Evolutionary conservation across 257 asterid species (phyloP).

Genomic region (Petrea volubilis): DNA sequence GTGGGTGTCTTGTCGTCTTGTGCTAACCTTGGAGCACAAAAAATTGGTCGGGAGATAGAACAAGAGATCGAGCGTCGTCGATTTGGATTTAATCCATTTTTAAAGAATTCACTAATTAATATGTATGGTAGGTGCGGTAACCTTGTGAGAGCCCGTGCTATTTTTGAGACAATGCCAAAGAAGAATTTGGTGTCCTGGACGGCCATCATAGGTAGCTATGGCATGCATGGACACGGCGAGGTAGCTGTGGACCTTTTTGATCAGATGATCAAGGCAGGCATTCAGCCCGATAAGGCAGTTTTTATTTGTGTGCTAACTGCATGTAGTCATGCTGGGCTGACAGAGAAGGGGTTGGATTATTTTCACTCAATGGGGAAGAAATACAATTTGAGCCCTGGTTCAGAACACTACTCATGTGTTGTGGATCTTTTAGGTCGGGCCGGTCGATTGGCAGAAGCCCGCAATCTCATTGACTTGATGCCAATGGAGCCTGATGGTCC

Average conservation of each 20-base stretch:
- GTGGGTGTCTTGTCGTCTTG: conserved; percentile 85
- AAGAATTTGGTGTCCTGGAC: conserved; percentile 92
- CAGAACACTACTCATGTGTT: conserved; percentile 79
- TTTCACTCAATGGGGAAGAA: conserved; percentile 61
- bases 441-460: conserved; percentile 70
- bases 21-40: conserved; percentile 78
- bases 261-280: conserved; percentile 58
- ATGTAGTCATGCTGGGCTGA: conserved; percentile 90
- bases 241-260: conserved; percentile 71
- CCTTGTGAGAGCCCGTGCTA: conserved; percentile 57
- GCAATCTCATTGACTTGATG: conserved; percentile 57
- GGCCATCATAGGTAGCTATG: conserved; percentile 81
- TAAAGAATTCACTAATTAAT: conserved; percentile 73
- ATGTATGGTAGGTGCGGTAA: conserved; percentile 94
- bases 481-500: conserved; percentile 80
- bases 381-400: conserved; percentile 49
- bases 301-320: conserved; percentile 74
- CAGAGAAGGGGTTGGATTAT: conserved; percentile 65
- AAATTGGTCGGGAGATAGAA: conserved; percentile 69
- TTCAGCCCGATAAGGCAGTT: conserved; percentile 66
- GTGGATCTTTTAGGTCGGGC: conserved; percentile 91
- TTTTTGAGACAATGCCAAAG: conserved; percentile 60
- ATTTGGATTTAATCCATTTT: conserved; percentile 49
- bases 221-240: conserved; percentile 81
- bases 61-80: conserved; percentile 40